These are phyloP conservation scores for Durusdinium trenchii DNA, from an alignment of 73 alveolate species.

Conservation along the genomic window DNA sequence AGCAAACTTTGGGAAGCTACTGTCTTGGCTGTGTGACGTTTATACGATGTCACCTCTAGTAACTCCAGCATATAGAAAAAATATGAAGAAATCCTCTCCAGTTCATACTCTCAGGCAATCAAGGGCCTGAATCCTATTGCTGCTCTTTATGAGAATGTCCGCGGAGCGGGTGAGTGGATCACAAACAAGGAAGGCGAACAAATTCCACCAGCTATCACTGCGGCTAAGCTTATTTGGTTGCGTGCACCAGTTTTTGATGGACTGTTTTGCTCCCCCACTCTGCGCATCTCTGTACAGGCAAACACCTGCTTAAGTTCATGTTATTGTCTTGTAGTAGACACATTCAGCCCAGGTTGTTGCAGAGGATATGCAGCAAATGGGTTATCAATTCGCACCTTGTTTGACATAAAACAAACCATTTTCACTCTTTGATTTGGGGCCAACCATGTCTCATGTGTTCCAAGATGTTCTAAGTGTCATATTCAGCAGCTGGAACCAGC, in stretches of 20 bases:
- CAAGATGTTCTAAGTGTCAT: too few relatives aligned
- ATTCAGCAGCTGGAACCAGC: not conserved
- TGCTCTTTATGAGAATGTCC: not conserved
- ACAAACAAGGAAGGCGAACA: not conserved
- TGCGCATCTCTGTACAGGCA: not conserved
- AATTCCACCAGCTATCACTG: not conserved
- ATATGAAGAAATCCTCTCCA: too few relatives aligned
- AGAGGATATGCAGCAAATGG: not conserved
- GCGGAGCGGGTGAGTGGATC: not conserved
- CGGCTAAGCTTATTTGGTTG: not conserved
- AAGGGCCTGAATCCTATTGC: not conserved
- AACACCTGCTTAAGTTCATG: not conserved
- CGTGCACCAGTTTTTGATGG: not conserved
- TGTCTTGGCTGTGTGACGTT: not conserved
- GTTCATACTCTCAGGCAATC: too few relatives aligned
- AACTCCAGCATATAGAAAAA: not conserved
- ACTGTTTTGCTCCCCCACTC: not conserved
- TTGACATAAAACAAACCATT: not conserved
- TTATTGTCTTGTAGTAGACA: not conserved
- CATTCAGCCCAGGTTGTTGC: not conserved
- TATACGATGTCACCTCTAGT: not conserved
- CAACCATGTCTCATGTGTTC: not conserved
- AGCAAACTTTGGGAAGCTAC: not conserved
- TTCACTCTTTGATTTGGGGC: too few relatives aligned
- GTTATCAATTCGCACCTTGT: not conserved